phyloP scores from a whole-genome alignment of 768 basidiomycete genomes.

The Podaxis sp. region DNA sequence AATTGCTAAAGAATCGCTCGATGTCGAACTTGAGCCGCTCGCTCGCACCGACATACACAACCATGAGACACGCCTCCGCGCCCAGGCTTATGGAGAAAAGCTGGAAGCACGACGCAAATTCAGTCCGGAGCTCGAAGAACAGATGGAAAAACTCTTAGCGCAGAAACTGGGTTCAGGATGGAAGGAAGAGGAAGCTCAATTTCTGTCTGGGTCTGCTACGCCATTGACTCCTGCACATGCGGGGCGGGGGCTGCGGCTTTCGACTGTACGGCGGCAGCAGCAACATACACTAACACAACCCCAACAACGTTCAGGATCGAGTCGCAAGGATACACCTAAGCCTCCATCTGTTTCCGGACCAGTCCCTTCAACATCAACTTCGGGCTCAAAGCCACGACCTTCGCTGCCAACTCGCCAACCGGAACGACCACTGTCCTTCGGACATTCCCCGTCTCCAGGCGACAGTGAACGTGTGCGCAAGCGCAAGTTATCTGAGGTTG shows the following conservation, averaged over 20 bases:
- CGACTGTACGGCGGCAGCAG: slow-evolving; percentile 9
- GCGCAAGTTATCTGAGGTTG: not conserved
- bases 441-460: not conserved
- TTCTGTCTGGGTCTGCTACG: slow-evolving; percentile 18
- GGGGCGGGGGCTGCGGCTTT: slow-evolving; percentile 1
- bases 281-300: not conserved
- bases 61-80: slow-evolving; percentile 39
- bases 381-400: not conserved
- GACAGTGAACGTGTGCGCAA: not conserved
- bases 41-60: slow-evolving; percentile 42
- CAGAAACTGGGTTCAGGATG: slow-evolving; percentile 12
- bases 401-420: not conserved
- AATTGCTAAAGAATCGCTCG: slow-evolving; percentile 30
- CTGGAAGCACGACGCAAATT: slow-evolving; percentile 18
- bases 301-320: not conserved
- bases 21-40: slow-evolving; percentile 35
- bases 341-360: not conserved
- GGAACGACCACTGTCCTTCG: not conserved
- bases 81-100: slow-evolving; percentile 50
- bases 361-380: not conserved
- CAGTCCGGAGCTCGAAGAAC: slow-evolving; percentile 18
- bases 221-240: not conserved
- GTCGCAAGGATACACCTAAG: not conserved
- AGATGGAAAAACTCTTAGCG: slow-evolving; percentile 22
- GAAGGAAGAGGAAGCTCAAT: slow-evolving; percentile 5